phyloP scores from a whole-genome alignment of 768 basidiomycete genomes.

The Podaxis carcinomalis region DNA sequence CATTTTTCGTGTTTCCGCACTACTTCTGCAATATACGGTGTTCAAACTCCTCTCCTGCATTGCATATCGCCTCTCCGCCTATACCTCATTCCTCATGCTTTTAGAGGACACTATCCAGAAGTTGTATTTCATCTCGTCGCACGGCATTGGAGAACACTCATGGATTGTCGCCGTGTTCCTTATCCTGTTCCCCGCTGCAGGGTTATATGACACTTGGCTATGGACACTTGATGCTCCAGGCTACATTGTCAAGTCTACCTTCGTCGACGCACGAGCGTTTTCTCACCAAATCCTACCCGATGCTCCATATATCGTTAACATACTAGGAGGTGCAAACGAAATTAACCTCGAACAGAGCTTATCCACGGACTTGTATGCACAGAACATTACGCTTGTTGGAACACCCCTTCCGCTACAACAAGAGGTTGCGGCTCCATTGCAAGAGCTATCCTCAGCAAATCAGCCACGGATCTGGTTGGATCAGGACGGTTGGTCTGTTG shows the following conservation, averaged over 20 bases:
- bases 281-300: constrained; percentile 3
- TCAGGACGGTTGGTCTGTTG: constrained; percentile 10
- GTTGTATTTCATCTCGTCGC: constrained; percentile 6
- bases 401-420: not conserved
- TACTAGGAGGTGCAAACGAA: not conserved
- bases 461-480: constrained; percentile 14
- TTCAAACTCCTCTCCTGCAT: constrained; percentile 9
- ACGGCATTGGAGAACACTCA: not conserved
- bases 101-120: constrained; percentile 10
- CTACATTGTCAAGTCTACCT: constrained; percentile 8
- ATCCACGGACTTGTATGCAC: constrained; percentile 7
- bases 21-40: constrained; percentile 11
- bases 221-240: constrained; percentile 14
- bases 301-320: constrained; percentile 5
- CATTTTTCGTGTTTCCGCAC: constrained; percentile 9
- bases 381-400: constrained; percentile 8
- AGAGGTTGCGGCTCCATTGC: constrained; percentile 6
- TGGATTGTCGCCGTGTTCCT: constrained; percentile 12
- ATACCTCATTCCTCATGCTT: constrained; percentile 14
- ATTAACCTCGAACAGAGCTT: constrained; percentile 6
- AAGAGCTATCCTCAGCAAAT: not conserved
- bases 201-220: constrained; percentile 13
- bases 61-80: constrained; percentile 10
- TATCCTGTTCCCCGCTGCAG: constrained; percentile 12
- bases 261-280: not conserved